Base-by-base conservation (phyloP, 768 basidiomycete species). In the Lactifluus pinguis region DNA sequence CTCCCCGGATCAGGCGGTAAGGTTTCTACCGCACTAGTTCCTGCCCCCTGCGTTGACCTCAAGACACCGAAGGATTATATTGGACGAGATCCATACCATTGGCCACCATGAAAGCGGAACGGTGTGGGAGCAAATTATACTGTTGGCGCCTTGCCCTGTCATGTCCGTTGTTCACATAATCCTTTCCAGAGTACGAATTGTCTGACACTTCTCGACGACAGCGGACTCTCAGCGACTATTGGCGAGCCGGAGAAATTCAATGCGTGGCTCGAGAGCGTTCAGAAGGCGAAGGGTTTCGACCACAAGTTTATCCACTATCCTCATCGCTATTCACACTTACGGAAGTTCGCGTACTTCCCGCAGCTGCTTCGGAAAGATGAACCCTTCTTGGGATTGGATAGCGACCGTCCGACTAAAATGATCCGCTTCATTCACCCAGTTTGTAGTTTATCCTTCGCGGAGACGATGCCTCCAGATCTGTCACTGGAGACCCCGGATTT, bases 61-160 rank as follows among this genome's bases (percentile, higher is more conserved):
- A 17, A 48, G 3, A 13, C 17, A 10, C 17, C 25, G 11, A 57
- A 86, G 84, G n/a, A 84, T 89, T 60, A 80, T 88, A 49, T 72
- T 89, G 15, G 84, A 86, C 64, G 81, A 83, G 66, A 81, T 83
- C 19, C 87, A 89, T 67, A 78, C 81, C 2, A 85, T 89, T 53
- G 85, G 86, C 3, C 83, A 86, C 60, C 80, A 85, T 66, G 81
- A 84, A 59, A 83, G 82, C 1, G 87, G 87, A 2, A 75, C 82
- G 0, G 81, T 86, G 2, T 88, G 86, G 86, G 86, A 88, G 65
- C 83, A 87, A 66, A 83, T 87, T n/a, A 73, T 89, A 8, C 70
- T 89, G 6, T 72, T 89, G 14, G 81, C 85, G 9, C 84, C 85
- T 19, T 86, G 85, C 64, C 86, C 86, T 1, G 76, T 89, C 62